These are phyloP conservation scores for Artemisia annua DNA, from an alignment of 129 eudicot genomes.

Conservation along the genomic window DNA sequence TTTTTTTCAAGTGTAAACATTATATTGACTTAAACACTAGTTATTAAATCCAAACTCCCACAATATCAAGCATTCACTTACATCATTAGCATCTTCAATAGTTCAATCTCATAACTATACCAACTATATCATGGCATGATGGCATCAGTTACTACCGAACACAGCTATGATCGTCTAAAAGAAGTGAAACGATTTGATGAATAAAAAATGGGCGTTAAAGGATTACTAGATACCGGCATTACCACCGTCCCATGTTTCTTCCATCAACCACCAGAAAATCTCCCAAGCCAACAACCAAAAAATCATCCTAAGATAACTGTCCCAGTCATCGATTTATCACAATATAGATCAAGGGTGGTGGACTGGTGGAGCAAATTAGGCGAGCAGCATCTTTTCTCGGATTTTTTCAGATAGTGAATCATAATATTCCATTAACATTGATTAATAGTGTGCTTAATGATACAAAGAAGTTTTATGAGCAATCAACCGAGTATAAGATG, in stretches of 20 bases:
- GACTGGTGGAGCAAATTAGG: constrained; percentile 35
- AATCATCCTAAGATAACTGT: constrained; percentile 18
- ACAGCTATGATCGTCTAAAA: constrained; percentile 39
- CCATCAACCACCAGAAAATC: not conserved
- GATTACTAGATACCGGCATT: constrained; percentile 57
- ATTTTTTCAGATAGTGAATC: constrained; percentile 26
- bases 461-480: constrained; percentile 34
- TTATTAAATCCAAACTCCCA: no score
- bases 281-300: constrained; percentile 21
- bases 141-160: constrained; percentile 10
- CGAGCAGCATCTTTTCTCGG: constrained; percentile 31
- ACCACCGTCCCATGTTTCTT: constrained; percentile 12
- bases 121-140: constrained; percentile 16
- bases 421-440: constrained; percentile 22
- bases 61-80: no score
- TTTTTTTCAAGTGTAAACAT: no score
- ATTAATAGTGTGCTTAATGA: constrained; percentile 22
- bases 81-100: no score
- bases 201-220: constrained; percentile 64
- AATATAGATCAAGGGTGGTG: constrained; percentile 30
- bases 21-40: no score
- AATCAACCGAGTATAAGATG: constrained; percentile 11
- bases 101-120: no score
- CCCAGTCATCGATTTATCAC: not conserved
- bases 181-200: constrained; percentile 57